phyloP scores from a whole-genome alignment of 2,329 filamentous ascomycete genomes.

The Aspergillus tamarii region DNA sequence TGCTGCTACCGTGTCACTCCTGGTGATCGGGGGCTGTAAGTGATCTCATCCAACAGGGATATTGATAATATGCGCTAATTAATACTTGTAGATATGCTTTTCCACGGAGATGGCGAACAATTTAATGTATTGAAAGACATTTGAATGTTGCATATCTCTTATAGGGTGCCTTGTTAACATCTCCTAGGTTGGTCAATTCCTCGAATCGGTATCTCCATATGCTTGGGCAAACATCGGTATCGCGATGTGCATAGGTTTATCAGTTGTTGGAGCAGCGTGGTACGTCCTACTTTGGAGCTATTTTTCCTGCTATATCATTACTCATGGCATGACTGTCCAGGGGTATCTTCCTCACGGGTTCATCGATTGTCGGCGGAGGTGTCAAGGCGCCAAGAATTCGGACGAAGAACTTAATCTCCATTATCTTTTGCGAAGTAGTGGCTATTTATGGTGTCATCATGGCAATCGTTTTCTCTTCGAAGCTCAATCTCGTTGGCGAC shows the following conservation, averaged over 20 bases:
- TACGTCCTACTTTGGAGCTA: constrained; percentile 45
- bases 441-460: constrained; percentile 99
- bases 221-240: constrained; percentile 92
- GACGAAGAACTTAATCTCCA: constrained; percentile 99
- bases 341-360: constrained; percentile 99
- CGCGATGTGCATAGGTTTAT: constrained; percentile 90
- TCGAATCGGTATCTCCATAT: constrained; percentile 91
- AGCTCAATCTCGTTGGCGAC: constrained; percentile 69
- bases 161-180: constrained; percentile 22
- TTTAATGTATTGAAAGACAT: constrained; percentile 74
- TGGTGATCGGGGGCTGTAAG: constrained; percentile 79
- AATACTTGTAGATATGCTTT: constrained; percentile 81
- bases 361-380: constrained; percentile 94
- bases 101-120: constrained; percentile 90
- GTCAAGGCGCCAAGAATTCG: constrained; percentile 96
- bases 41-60: constrained; percentile 17
- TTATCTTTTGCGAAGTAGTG: constrained; percentile 99
- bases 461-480: constrained; percentile 96
- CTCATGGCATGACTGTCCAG: constrained; percentile 52
- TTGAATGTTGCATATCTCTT: too few relatives aligned
- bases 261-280: constrained; percentile 97
- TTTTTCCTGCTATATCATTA: not conserved
- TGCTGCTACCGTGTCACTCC: constrained; percentile 68
- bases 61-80: constrained; percentile 22
- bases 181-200: constrained; percentile 80